A percentile compares a stretch with the other conserved stretches of the same genome.
Evolutionary conservation across 2,329 filamentous ascomycete species (phyloP).

Genomic region (Tolypocladium album): DNA sequence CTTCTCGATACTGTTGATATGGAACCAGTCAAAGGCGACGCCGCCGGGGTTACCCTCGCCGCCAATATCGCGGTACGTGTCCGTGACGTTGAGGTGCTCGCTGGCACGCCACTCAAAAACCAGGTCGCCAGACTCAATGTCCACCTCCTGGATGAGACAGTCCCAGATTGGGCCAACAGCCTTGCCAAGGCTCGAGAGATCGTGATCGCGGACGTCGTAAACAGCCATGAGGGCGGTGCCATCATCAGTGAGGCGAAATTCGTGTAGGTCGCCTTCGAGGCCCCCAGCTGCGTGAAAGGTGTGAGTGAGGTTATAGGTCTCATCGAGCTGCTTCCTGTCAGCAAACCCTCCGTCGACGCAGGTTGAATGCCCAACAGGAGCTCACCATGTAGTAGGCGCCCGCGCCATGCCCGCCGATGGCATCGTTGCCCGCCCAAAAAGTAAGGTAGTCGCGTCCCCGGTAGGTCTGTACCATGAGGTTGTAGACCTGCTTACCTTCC

Average conservation of each 20-base stretch:
- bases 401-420: conserved; percentile 29
- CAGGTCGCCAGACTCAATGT: conserved; percentile 22
- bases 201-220: conserved; percentile 21
- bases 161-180: conserved; percentile 9
- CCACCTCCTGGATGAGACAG: conserved; percentile 23
- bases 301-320: conserved; percentile 2
- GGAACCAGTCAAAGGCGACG: conserved; percentile 13
- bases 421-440: conserved; percentile 25
- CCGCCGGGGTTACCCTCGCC: conserved; percentile 13
- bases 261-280: conserved; percentile 25
- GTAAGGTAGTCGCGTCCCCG: conserved; percentile 7
- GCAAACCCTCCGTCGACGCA: not conserved
- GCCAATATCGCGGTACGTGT: conserved; percentile 8
- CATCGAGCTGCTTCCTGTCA: conserved; percentile 1
- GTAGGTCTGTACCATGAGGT: conserved; percentile 10
- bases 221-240: conserved; percentile 26
- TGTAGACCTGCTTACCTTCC: conserved; percentile 15
- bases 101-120: conserved; percentile 25
- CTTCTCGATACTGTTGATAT: conserved; percentile 26
- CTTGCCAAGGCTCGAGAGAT: conserved; percentile 18
- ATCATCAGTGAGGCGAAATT: conserved; percentile 22
- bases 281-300: conserved; percentile 2
- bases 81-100: conserved; percentile 12
- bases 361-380: no score
- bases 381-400: conserved; percentile 32